Evolutionary conservation across 176 grass and related monocot genomes (phyloP).

Genomic region (Musa troglodytarum): DNA sequence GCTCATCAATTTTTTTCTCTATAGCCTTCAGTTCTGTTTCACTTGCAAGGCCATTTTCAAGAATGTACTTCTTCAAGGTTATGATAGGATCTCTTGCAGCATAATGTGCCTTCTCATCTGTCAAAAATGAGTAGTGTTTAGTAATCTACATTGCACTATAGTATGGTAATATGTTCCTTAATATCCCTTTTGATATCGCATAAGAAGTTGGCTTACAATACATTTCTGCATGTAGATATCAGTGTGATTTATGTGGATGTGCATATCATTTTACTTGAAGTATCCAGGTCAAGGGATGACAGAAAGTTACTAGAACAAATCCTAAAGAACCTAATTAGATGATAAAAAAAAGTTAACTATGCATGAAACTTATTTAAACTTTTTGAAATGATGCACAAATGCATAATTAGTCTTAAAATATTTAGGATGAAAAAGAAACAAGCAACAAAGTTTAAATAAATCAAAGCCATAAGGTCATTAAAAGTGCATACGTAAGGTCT

Average conservation of each 20-base stretch:
- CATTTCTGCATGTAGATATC: not conserved
- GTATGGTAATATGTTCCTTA: not conserved
- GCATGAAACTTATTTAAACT: no score
- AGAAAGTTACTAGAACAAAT: not conserved
- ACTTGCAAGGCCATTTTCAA: constrained; percentile 48
- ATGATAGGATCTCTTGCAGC: constrained; percentile 60
- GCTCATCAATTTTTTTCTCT: constrained; percentile 71
- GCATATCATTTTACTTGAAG: not conserved
- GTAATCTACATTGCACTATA: not conserved
- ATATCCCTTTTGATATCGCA: not conserved
- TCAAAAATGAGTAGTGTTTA: not conserved
- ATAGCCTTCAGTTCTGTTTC: constrained; percentile 79
- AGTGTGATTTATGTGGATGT: no score
- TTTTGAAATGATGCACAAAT: no score
- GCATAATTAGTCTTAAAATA: no score
- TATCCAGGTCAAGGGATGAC: not conserved
- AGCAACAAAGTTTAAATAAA: no score
- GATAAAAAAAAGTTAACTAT: not conserved
- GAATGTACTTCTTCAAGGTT: constrained; percentile 71
- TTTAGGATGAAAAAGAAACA: no score
- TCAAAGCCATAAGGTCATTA: no score
- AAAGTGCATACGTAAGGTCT: no score
- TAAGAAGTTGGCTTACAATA: not conserved
- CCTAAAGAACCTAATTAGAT: not conserved
- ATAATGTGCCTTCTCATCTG: constrained; percentile 91